Conservation (phyloP, 139 green algal genomes). For the Choricystis sp. region DNA sequence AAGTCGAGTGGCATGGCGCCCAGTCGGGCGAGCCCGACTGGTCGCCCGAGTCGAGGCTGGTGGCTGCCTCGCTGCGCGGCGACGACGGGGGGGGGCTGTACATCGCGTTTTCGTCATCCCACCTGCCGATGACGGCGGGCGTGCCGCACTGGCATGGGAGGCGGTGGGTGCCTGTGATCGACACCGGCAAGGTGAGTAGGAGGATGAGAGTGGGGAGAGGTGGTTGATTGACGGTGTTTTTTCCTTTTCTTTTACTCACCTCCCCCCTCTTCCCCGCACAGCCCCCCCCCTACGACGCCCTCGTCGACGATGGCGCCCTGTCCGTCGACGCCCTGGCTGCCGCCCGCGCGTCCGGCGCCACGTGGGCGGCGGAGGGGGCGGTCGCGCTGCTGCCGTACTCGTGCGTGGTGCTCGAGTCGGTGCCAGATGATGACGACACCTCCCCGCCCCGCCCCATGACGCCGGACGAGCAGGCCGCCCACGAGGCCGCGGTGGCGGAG, state of each 20-base stretch:
- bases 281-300: constrained; percentile 57
- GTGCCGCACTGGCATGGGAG: constrained; percentile 44
- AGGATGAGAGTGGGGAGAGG: not conserved
- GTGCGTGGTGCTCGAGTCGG: constrained; percentile 48
- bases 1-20: constrained; percentile 80
- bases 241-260: not conserved
- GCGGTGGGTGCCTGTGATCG: constrained; percentile 44
- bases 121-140: constrained; percentile 21
- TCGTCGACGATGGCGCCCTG: constrained; percentile 44
- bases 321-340: constrained; percentile 13
- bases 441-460: not conserved
- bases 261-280: constrained; percentile 7
- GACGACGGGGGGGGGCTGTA: constrained; percentile 36
- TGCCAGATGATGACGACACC: constrained; percentile 8
- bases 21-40: constrained; percentile 60
- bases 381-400: constrained; percentile 66
- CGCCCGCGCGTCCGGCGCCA: constrained; percentile 14
- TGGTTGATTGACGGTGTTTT: too few relatives aligned
- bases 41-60: constrained; percentile 65
- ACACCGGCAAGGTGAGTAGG: constrained; percentile 51
- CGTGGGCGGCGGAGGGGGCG: constrained; percentile 49
- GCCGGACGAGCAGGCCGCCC: not conserved
- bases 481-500: not conserved
- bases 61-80: constrained; percentile 53
- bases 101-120: constrained; percentile 40